phyloP scores from a whole-genome alignment of 345 rosid species.

The Conringia planisiliqua region DNA sequence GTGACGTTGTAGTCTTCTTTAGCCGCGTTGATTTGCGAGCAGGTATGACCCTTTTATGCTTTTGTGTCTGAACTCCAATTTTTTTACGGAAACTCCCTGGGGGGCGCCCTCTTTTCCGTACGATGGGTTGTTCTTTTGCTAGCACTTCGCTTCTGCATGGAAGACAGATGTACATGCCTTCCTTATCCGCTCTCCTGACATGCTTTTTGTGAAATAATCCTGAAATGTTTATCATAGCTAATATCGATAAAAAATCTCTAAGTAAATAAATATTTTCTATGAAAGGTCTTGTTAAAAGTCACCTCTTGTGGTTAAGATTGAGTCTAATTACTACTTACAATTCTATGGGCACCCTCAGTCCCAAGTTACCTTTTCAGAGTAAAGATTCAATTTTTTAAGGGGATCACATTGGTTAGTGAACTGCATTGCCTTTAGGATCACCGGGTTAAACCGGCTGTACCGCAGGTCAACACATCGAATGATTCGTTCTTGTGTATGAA shows the following conservation, averaged over 20 bases:
- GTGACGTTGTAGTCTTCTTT: constrained; percentile 34
- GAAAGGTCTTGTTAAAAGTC: neutral
- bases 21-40: constrained; percentile 32
- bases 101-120: constrained; percentile 37
- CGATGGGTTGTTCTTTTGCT: constrained; percentile 29
- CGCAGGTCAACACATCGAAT: constrained; percentile 2
- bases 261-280: neutral
- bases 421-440: neutral
- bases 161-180: constrained; percentile 58
- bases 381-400: neutral
- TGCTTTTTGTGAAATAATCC: constrained; percentile 84
- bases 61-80: constrained; percentile 40
- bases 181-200: constrained; percentile 53
- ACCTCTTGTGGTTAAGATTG: neutral
- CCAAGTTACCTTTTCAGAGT: neutral
- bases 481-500: neutral
- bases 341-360: constrained; percentile 9
- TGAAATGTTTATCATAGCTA: constrained; percentile 38
- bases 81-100: constrained; percentile 38
- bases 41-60: constrained; percentile 34
- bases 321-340: constrained; percentile 8
- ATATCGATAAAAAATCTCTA: neutral
- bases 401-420: constrained; percentile 9
- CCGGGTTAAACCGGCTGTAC: neutral
- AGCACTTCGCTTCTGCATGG: constrained; percentile 49